A percentile compares a stretch with the other conserved stretches of the same genome.
These are phyloP conservation scores for Sporisorium reilianum DNA, from an alignment of 1,284 basidiomycete species.

Conservation along the genomic window DNA sequence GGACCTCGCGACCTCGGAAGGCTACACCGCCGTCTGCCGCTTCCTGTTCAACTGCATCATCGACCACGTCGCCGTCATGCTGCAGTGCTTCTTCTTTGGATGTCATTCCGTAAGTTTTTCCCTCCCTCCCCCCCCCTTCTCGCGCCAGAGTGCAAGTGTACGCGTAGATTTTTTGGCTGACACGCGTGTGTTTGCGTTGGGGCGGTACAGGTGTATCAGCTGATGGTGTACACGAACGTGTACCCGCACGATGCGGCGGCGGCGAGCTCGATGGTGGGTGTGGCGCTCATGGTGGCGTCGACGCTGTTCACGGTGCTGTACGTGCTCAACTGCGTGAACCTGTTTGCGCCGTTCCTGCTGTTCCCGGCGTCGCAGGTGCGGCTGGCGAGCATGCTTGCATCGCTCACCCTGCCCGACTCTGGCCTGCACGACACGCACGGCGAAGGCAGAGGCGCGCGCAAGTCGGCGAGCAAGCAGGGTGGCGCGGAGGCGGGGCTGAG, in stretches of 20 bases:
- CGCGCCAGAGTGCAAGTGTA: too few species aligned
- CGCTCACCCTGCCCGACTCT: not conserved
- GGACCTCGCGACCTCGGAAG: constrained; percentile 23
- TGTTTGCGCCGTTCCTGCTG: constrained; percentile 38
- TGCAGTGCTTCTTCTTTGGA: constrained; percentile 31
- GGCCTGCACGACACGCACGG: too few species aligned
- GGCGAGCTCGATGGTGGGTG: constrained; percentile 8
- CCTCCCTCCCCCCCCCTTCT: not conserved
- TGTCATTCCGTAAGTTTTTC: constrained; percentile 30
- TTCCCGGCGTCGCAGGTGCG: constrained; percentile 33
- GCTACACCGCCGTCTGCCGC: constrained; percentile 28
- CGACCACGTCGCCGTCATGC: constrained; percentile 29
- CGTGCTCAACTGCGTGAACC: constrained; percentile 29
- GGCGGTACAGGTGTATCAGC: constrained; percentile 12
- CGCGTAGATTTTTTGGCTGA: not conserved
- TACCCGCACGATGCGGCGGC: constrained; percentile 14
- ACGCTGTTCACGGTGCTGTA: constrained; percentile 32
- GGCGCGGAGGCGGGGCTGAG: too few species aligned
- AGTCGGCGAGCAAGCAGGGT: too few species aligned
- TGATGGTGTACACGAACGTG: not conserved
- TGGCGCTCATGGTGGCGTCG: constrained; percentile 11
- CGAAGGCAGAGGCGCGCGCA: too few species aligned
- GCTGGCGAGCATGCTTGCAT: constrained; percentile 28
- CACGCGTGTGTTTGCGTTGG: not conserved
- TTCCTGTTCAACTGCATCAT: constrained; percentile 45